Evolutionary conservation across 164 flowering plant species (phyloP), one percentile per base, ranked within the genome.

Genomic region (Hamamelis virginiana): DNA sequence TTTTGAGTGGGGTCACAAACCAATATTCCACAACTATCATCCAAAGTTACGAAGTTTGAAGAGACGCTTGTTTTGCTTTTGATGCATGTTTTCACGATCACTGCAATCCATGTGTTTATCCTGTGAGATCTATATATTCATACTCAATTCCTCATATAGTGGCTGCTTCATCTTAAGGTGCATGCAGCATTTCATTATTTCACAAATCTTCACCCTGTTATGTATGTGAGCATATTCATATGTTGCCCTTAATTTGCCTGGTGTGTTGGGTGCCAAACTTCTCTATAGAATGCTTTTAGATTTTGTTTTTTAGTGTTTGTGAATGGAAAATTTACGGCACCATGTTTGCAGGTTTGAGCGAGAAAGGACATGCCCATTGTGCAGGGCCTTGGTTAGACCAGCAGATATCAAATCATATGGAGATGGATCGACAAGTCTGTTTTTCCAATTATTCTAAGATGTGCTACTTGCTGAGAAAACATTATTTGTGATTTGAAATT

Each of bases 381-480:
- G 97, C 83, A 79, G 99, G 71, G 97, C 99, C 26, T 76, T 95
- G 89, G 98, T 95, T 22, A 92, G 91, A 71, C 88, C 97, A 12
- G 96, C 96, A 15, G 97, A 87, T 68, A 86, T 94, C 3, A 84
- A 82, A 73, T 90, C 98, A 13, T 94, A 81, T 63, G 90, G 94
- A 14, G 97, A 92, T 76, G 98, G 97, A 44, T 91, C 98, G 21
- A 92, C 98, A 1, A 90, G 92, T 70, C 84, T 92, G 62, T 87
- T 88, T 69, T 91, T 89, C 81, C 99, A 91, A 82, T 52, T 93
- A 63, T 96, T 96, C 66, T 91, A 70, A 82, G 68, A 64, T 33
- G 5, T 50, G 16, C 25, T 8, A 10, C 22, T 13, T 18, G 51
- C 63, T 28, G 58, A 25, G 66, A 53, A 53, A 41, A 63, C 22